Conservation (phyloP, 495 filamentous ascomycete species). For the Podospora anserina region DNA sequence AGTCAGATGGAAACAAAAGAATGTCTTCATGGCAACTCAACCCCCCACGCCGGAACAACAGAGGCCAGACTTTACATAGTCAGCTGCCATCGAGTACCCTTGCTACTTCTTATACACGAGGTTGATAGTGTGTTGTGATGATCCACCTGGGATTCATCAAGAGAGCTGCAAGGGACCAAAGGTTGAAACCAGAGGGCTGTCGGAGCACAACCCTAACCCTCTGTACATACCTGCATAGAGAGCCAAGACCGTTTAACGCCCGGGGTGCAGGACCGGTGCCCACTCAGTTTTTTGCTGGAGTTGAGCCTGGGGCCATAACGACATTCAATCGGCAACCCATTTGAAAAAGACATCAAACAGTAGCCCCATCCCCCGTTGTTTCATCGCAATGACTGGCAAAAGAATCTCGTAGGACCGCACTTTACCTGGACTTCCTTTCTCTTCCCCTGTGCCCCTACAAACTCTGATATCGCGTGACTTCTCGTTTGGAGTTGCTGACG, state of each 20-base stretch:
- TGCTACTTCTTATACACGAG: neutral
- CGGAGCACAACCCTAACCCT: neutral
- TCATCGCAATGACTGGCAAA: conserved; percentile 28
- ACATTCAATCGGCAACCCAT: neutral
- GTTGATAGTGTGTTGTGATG: neutral
- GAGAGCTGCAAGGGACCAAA: neutral
- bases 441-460: neutral
- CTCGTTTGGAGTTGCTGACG: neutral
- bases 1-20: neutral
- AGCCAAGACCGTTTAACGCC: neutral
- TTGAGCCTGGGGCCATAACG: neutral
- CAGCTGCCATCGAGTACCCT: neutral
- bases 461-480: neutral
- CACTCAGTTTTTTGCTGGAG: neutral
- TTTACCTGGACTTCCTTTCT: neutral
- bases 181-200: neutral
- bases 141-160: no score
- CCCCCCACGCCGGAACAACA: neutral
- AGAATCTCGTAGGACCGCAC: conserved; percentile 9
- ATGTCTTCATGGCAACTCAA: neutral
- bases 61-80: neutral
- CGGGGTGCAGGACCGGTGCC: no score
- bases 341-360: conserved; percentile 9
- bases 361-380: neutral
- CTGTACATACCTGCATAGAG: neutral